Conservation (phyloP, 1,139 yeast genomes). For the Nadsonia starkeyi-henricii region DNA sequence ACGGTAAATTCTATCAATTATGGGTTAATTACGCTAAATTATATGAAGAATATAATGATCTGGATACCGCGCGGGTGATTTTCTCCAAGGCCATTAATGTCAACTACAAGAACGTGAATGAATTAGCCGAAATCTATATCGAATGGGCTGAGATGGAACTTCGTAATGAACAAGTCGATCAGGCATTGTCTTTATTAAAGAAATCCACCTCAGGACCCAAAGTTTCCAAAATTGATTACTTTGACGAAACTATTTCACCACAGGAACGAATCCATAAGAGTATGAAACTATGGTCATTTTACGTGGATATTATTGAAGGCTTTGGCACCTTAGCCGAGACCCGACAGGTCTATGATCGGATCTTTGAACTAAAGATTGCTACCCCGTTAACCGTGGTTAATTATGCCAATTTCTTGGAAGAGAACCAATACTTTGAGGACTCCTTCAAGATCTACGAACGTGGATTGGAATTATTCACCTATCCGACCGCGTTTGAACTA, state of each 20-base stretch:
- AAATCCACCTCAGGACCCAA: constrained; percentile 37
- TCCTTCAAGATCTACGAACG: constrained; percentile 54
- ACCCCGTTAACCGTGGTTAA: constrained; percentile 55
- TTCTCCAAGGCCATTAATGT: constrained; percentile 57
- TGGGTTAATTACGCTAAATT: constrained; percentile 63
- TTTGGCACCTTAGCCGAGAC: constrained; percentile 33
- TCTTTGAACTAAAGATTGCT: constrained; percentile 50
- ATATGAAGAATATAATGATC: constrained; percentile 38
- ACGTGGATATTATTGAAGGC: constrained; percentile 61
- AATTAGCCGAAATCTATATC: constrained; percentile 53
- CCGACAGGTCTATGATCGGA: constrained; percentile 40
- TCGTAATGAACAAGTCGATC: constrained; percentile 34
- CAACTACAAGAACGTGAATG: constrained; percentile 49
- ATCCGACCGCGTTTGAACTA: constrained; percentile 52
- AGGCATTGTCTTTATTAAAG: constrained; percentile 41
- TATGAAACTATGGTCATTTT: constrained; percentile 55
- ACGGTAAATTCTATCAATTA: constrained; percentile 27
- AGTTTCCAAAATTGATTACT: constrained; percentile 22
- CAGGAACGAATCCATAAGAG: constrained; percentile 51
- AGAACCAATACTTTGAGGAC: constrained; percentile 33
- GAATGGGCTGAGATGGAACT: constrained; percentile 62
- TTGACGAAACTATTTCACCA: constrained; percentile 36
- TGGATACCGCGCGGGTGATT: constrained; percentile 45
- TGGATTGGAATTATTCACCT: constrained; percentile 47
- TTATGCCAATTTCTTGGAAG: constrained; percentile 50